Evolutionary conservation across 371 early-diverging fungal genomes (phyloP).

Genomic region (Globomyces sp.): DNA sequence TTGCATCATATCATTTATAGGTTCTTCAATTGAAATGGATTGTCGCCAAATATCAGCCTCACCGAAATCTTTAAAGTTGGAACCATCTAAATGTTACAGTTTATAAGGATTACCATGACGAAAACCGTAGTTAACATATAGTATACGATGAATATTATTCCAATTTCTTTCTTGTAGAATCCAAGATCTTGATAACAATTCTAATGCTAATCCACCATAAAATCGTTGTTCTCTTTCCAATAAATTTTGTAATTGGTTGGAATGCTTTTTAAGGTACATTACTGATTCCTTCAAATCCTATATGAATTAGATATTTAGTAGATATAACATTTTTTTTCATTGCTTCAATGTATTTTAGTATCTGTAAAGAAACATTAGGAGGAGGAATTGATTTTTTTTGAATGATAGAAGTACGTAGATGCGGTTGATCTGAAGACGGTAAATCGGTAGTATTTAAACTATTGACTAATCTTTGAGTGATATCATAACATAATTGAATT

Average conservation of each 20-base stretch:
- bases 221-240: constrained; percentile 13
- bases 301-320: neutral
- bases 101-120: neutral
- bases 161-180: neutral
- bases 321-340: constrained; percentile 9
- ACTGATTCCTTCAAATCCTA: neutral
- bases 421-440: neutral
- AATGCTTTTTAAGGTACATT: neutral
- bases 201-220: constrained; percentile 3
- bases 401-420: neutral
- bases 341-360: constrained; percentile 10
- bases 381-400: neutral
- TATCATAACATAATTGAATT: constrained; percentile 8
- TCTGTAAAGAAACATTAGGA: neutral
- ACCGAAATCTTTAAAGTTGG: neutral
- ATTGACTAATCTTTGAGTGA: neutral
- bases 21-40: neutral
- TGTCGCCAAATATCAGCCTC: constrained; percentile 16
- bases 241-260: too few species aligned
- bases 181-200: constrained; percentile 10
- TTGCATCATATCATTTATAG: too few species aligned
- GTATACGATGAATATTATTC: neutral
- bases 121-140: constrained; percentile 15
- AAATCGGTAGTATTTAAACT: neutral
- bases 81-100: constrained; percentile 1